Conservation (phyloP, 257 asterid genomes). For the Paulownia fortunei region DNA sequence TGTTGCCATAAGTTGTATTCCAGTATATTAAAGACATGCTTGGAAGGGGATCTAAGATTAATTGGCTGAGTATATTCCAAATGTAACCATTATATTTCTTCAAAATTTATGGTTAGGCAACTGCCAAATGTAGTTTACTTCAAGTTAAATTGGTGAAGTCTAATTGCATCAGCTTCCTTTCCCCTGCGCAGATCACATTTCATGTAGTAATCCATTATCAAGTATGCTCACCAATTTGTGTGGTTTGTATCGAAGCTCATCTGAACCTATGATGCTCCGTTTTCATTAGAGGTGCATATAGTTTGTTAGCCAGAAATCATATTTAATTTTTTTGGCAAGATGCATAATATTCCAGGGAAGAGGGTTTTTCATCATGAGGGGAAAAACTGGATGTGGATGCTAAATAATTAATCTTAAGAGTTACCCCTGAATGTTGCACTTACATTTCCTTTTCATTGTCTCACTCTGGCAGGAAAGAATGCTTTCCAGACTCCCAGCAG, state of each 20-base stretch:
- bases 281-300: too few species aligned
- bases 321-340: not conserved
- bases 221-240: too few species aligned
- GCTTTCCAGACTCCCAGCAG: constrained; percentile 44
- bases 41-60: too few species aligned
- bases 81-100: not conserved
- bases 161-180: too few species aligned
- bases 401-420: not conserved
- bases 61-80: not conserved
- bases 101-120: not conserved
- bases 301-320: not conserved
- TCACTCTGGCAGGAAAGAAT: constrained; percentile 52
- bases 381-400: not conserved
- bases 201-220: too few species aligned
- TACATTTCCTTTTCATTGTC: not conserved
- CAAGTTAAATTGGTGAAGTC: too few species aligned
- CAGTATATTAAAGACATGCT: too few species aligned
- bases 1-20: too few species aligned
- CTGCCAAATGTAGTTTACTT: too few species aligned
- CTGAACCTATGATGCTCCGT: not conserved
- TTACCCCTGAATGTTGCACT: not conserved
- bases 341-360: not conserved
- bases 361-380: not conserved
- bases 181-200: too few species aligned
- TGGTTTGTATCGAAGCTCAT: too few species aligned